Conservation (phyloP, 306 rosid species). For the Benincasa hispida region DNA sequence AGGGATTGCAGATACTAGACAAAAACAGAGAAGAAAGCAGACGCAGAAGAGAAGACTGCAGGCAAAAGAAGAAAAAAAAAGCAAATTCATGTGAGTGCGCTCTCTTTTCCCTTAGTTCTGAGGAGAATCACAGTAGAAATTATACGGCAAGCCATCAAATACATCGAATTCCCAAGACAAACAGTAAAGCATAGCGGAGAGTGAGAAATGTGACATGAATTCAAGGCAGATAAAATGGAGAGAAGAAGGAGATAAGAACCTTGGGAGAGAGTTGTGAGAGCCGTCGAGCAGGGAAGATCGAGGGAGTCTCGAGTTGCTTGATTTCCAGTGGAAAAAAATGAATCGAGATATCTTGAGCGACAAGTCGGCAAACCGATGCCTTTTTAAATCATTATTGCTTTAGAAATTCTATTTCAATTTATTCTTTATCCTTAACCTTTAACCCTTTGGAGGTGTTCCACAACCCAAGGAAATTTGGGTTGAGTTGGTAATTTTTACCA, state of each 20-base stretch:
- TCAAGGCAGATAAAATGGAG: neutral
- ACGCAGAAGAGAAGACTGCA: neutral
- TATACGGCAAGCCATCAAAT: neutral
- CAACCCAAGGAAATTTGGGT: no score
- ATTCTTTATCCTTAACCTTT: neutral
- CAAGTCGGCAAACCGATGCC: neutral
- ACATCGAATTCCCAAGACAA: neutral
- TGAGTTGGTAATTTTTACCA: no score
- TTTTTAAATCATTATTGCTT: neutral
- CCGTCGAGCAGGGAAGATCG: neutral
- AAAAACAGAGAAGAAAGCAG: neutral
- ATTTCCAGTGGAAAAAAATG: neutral
- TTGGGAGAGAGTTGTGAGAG: neutral
- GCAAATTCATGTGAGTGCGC: neutral
- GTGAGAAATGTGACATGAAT: neutral
- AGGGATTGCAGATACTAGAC: neutral
- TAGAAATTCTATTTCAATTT: neutral
- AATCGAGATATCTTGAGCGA: neutral
- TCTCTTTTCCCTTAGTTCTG: neutral
- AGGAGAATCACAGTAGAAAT: neutral
- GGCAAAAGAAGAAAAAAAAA: neutral
- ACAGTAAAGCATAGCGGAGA: neutral
- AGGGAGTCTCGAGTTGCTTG: neutral
- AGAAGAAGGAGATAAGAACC: neutral
- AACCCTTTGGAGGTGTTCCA: no score